Base-by-base conservation (phyloP, 352 stramenopile species). In the Thalassiosira hispida region DNA sequence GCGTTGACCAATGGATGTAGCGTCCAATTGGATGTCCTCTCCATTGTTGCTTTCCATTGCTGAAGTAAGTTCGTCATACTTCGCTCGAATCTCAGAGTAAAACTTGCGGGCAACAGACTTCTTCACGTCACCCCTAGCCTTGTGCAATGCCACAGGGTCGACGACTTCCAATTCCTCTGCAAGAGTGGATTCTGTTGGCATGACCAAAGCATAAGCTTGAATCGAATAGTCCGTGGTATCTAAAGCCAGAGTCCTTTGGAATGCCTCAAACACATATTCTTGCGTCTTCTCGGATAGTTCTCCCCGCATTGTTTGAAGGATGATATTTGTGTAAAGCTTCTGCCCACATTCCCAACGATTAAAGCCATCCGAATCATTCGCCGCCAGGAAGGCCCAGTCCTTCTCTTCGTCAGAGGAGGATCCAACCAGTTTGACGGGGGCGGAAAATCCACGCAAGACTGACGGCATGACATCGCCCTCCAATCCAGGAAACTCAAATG, bases 321-420 rank as follows among this genome's bases (percentile, higher is more conserved):
- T 81, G 20, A 69, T 40, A 23, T 49, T 56, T 8, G 73, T 79
- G 46, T 70, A 83, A 9, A 95, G 70, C 62, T 90, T 84, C 70
- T 96, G 89, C 6, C 64, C 66, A 20, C 86, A 83, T 46, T 95
- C 92, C 85, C 87, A 96, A n/a, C 80, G 62, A 74, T 95, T 95
- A 62, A 95, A 95, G 18, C 82, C 77, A 77, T 96, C 90, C 8
- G 91, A 89, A 66, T 96, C 91, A 66, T 93, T 53, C 20, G 89
- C 81, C 56, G 92, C 87, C 12, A 95, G 76, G 57, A 94, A 94
- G 0, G 79, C 74, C 40, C 91, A 83, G 31, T 94, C 84, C 27
- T 86, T 81, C 46, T 83, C 73, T n/a, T 84, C 72, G 27, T 77
- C 56, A 1, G 27, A 16, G 31, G 67, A 62, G 0, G 63, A 75